phyloP scores from a whole-genome alignment of 2,329 filamentous ascomycete genomes.

The Fusarium solani-melongenae region DNA sequence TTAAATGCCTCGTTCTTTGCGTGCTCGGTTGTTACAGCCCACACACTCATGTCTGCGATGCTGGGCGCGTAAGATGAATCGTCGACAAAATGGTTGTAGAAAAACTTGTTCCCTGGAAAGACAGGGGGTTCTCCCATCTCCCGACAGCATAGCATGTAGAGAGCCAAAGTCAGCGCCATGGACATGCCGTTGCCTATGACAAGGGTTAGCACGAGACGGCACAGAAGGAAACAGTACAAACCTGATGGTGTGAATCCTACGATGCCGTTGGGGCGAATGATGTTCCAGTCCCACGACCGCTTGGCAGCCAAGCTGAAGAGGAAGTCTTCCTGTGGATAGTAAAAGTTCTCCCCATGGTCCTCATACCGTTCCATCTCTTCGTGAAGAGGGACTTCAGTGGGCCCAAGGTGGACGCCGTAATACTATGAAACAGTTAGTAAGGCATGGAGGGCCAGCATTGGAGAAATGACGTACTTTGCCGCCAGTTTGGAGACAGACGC shows the following conservation, averaged over 20 bases:
- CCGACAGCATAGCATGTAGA: constrained; percentile 26
- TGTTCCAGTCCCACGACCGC: constrained; percentile 28
- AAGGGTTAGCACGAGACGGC: background rate
- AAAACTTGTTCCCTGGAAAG: constrained; percentile 31
- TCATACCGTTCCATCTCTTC: constrained; percentile 29
- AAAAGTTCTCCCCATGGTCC: constrained; percentile 32
- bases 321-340: constrained; percentile 30
- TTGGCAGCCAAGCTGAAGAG: constrained; percentile 23
- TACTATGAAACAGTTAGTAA: constrained; percentile 1
- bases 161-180: constrained; percentile 23
- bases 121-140: constrained; percentile 19
- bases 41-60: constrained; percentile 10
- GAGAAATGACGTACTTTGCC: constrained; percentile 17
- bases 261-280: constrained; percentile 30
- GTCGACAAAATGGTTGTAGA: constrained; percentile 19
- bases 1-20: constrained; percentile 11
- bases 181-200: constrained; percentile 30
- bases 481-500: constrained; percentile 29
- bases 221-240: background rate
- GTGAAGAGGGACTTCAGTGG: constrained; percentile 26
- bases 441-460: background rate
- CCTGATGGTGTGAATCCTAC: constrained; percentile 31
- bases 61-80: constrained; percentile 25
- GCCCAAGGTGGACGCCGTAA: constrained; percentile 30
- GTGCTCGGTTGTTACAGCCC: constrained; percentile 5